Evolutionary conservation across 345 rosid genomes (phyloP), one percentile per base, ranked within the genome.

Genomic region (Boechera divaricarpa): DNA sequence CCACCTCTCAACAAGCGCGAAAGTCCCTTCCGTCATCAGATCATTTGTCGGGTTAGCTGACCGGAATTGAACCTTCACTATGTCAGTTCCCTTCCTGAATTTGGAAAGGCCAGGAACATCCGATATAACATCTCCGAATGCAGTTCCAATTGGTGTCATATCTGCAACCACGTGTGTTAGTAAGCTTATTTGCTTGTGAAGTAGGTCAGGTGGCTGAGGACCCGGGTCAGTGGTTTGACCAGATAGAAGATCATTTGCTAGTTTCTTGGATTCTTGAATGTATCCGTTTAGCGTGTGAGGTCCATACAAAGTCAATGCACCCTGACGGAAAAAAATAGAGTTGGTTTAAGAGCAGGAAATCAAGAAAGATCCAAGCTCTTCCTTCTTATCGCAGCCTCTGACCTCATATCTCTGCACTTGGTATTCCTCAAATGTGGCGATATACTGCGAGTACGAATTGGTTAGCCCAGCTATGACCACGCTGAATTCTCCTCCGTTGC

Each of bases 361-460:
- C 33, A 67, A 35, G 33, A 67, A 33, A 66, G 44, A 48, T 67
- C 58, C 11, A 33, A 66, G 18, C n/a, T 65, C 18, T 32, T 16
- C 1, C 3, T 32, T 66, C 55, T 65, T 18, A 48, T 32, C 58
- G 18, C 18, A 66, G 56, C 5, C 35, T 82, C 83, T 75, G 51
- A 87, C 98, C 90, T 93, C 98, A 5, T 93, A 93, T 89, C 98
- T 88, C 82, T 93, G 98, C 44, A 89, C 74, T 79, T 89, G 49
- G 36, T 93, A 91, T 83, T 93, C 98, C 73, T 93, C 98, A 39
- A 89, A 84, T 70, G 98, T 91, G 36, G 98, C 86, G 16, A 93
- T 73, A 57, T 91, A 93, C 80, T 88, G 95, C 6, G 97, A 91
- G 72, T 92, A 93, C 6, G 51, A 3, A 62, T 62, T 62, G 35